These are phyloP conservation scores for Silene latifolia DNA, from an alignment of 148 eudicot genomes.

Conservation along the genomic window DNA sequence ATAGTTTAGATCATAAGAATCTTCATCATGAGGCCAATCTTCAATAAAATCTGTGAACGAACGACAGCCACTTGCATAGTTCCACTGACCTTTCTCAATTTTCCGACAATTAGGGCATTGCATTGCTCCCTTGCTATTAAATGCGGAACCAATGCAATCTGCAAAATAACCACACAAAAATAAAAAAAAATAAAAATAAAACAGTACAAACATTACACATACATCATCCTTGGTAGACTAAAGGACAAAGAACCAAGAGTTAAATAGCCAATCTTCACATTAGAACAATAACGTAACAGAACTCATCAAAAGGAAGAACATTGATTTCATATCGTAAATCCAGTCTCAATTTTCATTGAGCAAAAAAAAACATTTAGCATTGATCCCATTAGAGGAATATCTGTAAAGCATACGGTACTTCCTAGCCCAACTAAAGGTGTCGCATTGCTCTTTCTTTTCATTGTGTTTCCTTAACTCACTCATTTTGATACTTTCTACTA, in stretches of 20 bases:
- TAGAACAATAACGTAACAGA: not conserved
- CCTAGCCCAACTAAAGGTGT: not conserved
- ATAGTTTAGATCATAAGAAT: conserved; percentile 75
- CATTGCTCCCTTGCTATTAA: conserved; percentile 90
- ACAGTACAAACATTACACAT: not conserved
- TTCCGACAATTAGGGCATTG: conserved; percentile 98
- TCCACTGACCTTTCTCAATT: conserved; percentile 98
- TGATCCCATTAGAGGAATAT: not conserved
- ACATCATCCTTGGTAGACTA: not conserved
- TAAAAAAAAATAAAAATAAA: not conserved
- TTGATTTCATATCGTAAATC: too few species aligned
- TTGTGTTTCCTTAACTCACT: too few species aligned
- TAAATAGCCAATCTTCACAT: not conserved
- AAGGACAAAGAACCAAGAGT: not conserved
- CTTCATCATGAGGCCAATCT: conserved; percentile 90
- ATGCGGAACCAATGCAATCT: conserved; percentile 99
- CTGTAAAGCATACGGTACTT: not conserved
- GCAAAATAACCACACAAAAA: conserved; percentile 21
- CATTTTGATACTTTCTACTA: too few species aligned
- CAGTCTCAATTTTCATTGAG: too few species aligned
- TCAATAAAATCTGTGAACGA: conserved; percentile 66
- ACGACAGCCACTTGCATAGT: conserved; percentile 70
- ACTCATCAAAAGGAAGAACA: not conserved
- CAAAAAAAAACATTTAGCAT: not conserved
- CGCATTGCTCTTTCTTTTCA: not conserved